A percentile compares a stretch with the other conserved stretches of the same genome.
Conservation (phyloP, 148 eudicot species). For the Euryodendron excelsum region DNA sequence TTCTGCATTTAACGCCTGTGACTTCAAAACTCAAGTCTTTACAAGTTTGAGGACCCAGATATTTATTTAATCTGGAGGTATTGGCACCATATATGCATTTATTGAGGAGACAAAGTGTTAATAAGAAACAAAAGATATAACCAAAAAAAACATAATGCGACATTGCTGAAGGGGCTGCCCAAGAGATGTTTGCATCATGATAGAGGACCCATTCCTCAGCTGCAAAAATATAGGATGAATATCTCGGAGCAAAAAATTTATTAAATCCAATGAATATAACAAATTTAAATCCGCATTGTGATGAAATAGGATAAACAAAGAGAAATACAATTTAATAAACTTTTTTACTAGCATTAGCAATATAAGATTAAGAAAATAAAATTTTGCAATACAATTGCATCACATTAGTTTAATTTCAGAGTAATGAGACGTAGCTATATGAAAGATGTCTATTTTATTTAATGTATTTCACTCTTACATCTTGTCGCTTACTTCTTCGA, state of each 20-base stretch:
- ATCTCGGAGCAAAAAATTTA: neutral
- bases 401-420: neutral
- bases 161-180: neutral
- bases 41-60: too few species aligned
- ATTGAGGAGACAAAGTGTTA: neutral
- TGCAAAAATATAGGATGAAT: neutral
- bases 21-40: neutral
- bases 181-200: neutral
- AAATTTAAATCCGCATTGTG: neutral
- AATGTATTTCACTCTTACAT: conserved; percentile 48
- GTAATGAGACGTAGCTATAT: neutral
- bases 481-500: conserved; percentile 88
- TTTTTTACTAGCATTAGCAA: neutral
- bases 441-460: neutral
- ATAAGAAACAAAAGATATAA: neutral
- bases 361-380: neutral
- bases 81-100: too few species aligned
- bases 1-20: neutral
- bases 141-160: neutral
- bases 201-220: neutral
- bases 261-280: neutral
- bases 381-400: neutral
- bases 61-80: too few species aligned
- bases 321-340: neutral
- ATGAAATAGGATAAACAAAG: neutral